A percentile compares a stretch with the other conserved stretches of the same genome.
These are phyloP conservation scores for Neofusicoccum ribis DNA, from an alignment of 2,329 filamentous ascomycete species.

Conservation along the genomic window DNA sequence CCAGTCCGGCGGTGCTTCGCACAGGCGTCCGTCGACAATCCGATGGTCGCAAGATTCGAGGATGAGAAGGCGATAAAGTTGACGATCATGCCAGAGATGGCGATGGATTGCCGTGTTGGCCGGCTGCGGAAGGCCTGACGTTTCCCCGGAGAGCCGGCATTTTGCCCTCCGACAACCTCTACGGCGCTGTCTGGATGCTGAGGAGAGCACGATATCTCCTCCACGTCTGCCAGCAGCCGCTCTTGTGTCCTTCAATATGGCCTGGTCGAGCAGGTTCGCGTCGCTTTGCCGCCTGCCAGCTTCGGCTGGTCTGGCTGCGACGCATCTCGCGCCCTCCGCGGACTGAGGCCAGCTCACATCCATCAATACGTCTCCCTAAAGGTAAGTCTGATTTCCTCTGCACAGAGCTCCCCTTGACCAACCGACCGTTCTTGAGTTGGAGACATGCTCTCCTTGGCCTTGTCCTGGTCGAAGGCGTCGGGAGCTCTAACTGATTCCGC, in stretches of 20 bases:
- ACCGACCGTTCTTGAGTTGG: background rate
- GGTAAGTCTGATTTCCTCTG: background rate
- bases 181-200: background rate
- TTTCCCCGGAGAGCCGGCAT: conserved; percentile 18
- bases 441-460: background rate
- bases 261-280: too few relatives aligned
- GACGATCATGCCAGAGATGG: conserved; percentile 1
- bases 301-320: background rate
- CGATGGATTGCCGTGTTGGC: conserved; percentile 1
- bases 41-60: background rate
- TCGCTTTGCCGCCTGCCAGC: background rate
- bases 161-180: conserved; percentile 16
- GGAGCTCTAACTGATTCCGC: conserved; percentile 2
- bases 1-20: background rate
- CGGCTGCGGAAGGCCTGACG: conserved; percentile 14
- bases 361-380: background rate
- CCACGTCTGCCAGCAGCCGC: background rate
- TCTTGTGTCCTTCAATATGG: background rate
- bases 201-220: background rate
- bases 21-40: background rate
- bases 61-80: conserved; percentile 1
- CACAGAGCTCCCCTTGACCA: too few relatives aligned
- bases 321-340: background rate
- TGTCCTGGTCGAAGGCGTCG: background rate
- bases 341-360: background rate